phyloP scores from a whole-genome alignment of 2,329 filamentous ascomycete species.

The Pseudogymnoascus sp. region DNA sequence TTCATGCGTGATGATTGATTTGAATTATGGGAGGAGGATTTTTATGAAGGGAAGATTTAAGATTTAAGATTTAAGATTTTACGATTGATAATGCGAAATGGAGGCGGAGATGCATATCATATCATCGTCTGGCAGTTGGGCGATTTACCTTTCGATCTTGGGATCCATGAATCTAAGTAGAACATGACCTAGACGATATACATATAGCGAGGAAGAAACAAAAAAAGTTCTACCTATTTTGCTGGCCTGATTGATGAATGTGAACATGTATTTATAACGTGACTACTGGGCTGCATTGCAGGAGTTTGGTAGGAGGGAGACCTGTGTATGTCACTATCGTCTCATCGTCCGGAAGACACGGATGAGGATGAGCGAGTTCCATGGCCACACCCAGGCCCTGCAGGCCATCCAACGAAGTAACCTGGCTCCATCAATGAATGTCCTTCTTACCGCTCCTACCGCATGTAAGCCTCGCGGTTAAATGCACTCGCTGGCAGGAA shows the following conservation, averaged over 20 bases:
- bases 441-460: background rate
- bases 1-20: background rate
- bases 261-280: background rate
- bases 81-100: constrained; percentile 5
- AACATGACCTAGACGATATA: constrained; percentile 1
- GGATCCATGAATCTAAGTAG: background rate
- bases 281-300: background rate
- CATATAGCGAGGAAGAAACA: constrained; percentile 1
- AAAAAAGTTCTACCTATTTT: background rate
- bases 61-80: constrained; percentile 6
- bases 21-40: constrained; percentile 5
- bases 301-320: background rate
- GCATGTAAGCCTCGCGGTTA: background rate
- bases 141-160: background rate
- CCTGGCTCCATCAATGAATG: background rate
- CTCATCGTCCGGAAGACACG: background rate
- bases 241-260: background rate
- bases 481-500: background rate
- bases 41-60: constrained; percentile 6
- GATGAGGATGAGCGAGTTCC: background rate
- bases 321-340: background rate
- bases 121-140: background rate
- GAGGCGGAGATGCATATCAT: background rate
- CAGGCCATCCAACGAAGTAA: background rate
- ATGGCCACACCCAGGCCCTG: background rate